Evolutionary conservation across 2,329 filamentous ascomycete species (phyloP).

Genomic region (Verticillium dahliae): DNA sequence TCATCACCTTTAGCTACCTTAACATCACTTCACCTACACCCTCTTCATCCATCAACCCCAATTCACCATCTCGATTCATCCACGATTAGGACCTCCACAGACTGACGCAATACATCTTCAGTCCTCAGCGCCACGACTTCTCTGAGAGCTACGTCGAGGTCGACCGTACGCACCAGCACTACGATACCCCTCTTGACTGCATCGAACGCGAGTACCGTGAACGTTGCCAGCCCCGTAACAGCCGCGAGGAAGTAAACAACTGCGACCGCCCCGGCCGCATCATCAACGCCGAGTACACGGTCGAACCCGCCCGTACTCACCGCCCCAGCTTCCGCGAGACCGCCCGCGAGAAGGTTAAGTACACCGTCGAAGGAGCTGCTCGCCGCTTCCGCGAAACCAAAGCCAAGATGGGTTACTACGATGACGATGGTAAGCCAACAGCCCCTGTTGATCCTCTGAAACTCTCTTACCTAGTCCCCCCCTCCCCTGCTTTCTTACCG

Average conservation of each 20-base stretch:
- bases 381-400: conserved; percentile 28
- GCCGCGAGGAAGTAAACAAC: conserved; percentile 30
- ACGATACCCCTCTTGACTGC: conserved; percentile 50
- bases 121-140: conserved; percentile 31
- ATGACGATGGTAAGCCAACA: conserved; percentile 47
- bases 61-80: background rate
- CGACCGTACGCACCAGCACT: conserved; percentile 44
- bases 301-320: conserved; percentile 27
- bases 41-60: conserved; percentile 5
- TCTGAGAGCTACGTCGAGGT: conserved; percentile 62
- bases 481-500: background rate
- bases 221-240: conserved; percentile 47
- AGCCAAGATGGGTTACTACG: conserved; percentile 60
- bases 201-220: conserved; percentile 62
- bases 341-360: conserved; percentile 47
- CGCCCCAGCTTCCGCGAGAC: conserved; percentile 47
- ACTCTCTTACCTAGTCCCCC: background rate
- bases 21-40: conserved; percentile 23
- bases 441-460: background rate
- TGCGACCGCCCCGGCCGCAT: conserved; percentile 24
- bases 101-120: conserved; percentile 11
- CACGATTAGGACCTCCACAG: conserved; percentile 15
- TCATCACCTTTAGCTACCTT: background rate
- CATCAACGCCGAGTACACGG: conserved; percentile 24
- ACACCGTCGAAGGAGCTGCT: conserved; percentile 54